Conservation (phyloP, 768 basidiomycete species). For the Pholiota microspora region DNA sequence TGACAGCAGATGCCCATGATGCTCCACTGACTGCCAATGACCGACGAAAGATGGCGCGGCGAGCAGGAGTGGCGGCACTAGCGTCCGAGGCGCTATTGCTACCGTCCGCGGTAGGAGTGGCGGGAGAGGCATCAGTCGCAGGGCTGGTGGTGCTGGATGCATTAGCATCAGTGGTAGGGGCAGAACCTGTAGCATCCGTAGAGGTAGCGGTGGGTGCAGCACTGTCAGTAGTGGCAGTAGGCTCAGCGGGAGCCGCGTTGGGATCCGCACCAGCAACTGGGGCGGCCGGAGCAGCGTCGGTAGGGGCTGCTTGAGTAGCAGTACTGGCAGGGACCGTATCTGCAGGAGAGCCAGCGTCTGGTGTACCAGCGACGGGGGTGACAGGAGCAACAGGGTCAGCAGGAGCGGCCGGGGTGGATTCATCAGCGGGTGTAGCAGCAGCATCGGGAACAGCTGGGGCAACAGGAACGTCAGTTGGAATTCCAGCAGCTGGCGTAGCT, state of each 20-base stretch:
- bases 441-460: conserved; percentile 1
- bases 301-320: conserved; percentile 1
- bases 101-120: conserved; percentile 2
- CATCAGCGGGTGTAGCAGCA: neutral
- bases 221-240: neutral
- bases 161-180: conserved; percentile 1
- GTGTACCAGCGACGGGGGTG: conserved; percentile 4
- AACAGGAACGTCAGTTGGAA: neutral
- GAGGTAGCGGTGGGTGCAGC: conserved; percentile 6
- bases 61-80: neutral
- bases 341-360: conserved; percentile 6
- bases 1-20: conserved; percentile 21
- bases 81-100: neutral
- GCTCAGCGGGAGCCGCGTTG: neutral
- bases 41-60: conserved; percentile 8
- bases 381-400: conserved; percentile 3
- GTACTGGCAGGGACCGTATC: conserved; percentile 6
- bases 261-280: neutral
- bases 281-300: neutral
- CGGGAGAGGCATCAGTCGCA: neutral
- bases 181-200: neutral
- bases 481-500: no score
- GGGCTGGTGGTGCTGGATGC: neutral
- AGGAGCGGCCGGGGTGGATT: neutral
- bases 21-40: conserved; percentile 20